These are phyloP conservation scores for Crassisporium funariophilum DNA, from an alignment of 768 basidiomycete species.

Conservation along the genomic window DNA sequence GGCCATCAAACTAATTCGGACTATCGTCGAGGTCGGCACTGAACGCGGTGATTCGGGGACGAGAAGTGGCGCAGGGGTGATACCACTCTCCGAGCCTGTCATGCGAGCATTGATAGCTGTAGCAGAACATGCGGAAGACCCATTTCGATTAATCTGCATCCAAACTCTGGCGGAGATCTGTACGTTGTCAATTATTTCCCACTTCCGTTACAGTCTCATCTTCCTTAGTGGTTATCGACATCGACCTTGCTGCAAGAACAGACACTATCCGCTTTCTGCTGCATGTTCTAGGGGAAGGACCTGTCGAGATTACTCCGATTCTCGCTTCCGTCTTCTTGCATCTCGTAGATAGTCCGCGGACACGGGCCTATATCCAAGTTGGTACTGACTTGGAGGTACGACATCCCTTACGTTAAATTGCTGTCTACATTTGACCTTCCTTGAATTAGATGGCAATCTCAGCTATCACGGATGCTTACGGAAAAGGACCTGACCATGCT, in stretches of 20 bases:
- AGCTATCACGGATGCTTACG: conserved; percentile 91
- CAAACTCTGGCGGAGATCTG: conserved; percentile 90
- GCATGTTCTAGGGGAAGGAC: conserved; percentile 88
- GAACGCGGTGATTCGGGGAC: conserved; percentile 48
- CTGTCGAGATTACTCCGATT: conserved; percentile 75
- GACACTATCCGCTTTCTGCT: conserved; percentile 87
- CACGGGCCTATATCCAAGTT: conserved; percentile 73
- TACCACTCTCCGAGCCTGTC: conserved; percentile 72
- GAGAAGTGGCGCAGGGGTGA: conserved; percentile 42
- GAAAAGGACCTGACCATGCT: conserved; percentile 74
- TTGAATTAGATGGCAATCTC: conserved; percentile 79
- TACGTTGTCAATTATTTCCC: conserved; percentile 39
- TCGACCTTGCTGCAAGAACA: conserved; percentile 76
- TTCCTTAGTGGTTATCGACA: conserved; percentile 83
- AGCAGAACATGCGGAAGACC: conserved; percentile 91
- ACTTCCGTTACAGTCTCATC: background rate
- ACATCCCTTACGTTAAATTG: background rate
- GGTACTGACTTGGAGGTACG: conserved; percentile 89
- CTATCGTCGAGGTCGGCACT: conserved; percentile 77
- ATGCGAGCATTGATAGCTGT: conserved; percentile 91
- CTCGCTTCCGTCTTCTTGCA: conserved; percentile 81
- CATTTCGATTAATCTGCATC: conserved; percentile 78
- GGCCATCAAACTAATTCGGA: conserved; percentile 84
- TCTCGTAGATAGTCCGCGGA: conserved; percentile 83
- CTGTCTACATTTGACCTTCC: background rate